Evolutionary conservation across 805 yeast genomes (phyloP), one percentile per base, ranked within the genome.

Genomic region (Saturnispora serradocipensis): DNA sequence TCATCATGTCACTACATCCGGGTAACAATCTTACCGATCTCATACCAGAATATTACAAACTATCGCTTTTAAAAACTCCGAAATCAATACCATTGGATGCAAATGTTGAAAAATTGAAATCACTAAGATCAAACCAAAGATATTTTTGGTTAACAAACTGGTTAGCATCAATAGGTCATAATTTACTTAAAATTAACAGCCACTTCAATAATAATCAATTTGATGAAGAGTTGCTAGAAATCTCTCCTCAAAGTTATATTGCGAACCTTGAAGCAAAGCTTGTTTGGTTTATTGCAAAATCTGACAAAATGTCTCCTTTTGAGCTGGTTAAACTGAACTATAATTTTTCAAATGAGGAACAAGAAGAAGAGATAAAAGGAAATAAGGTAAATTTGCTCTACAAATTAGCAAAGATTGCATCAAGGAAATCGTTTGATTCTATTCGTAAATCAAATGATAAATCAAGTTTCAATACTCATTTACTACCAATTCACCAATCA

Each of bases 181-280:
- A 32, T 11, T 70, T 72, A 46, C 62, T 81, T 35, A 77, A 72
- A 56, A 62, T 82, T 50, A 67, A 70, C 6, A 86, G 81, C 50
- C 70, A 70, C 11, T 78, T 82, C 56, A 84, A 81, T 58, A 74
- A 75, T 7, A 83, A 80, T 53, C 67, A 75, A 18, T 73, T 82
- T 54, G 88, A 82, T 59, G 81, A 81, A 58, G 88, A 82, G 57
- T 65, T 82, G 13, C 67, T 80, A 25, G 75, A 75, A 15, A 55
- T 73, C 22, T 67, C 69, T 1, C 77, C 75, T 15, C 64, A 68
- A 1, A 32, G 39, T 16, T 63, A 71, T 45, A 67, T 80, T 48
- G 70, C 71, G 51, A 74, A 69, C 53, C 67, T 80, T 34, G 72
- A 77, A 49, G 54, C 65, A 8, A 72, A 72, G 27, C 62, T 77